Base-by-base conservation (phyloP, 805 yeast species). In the Pichia paraexigua region DNA sequence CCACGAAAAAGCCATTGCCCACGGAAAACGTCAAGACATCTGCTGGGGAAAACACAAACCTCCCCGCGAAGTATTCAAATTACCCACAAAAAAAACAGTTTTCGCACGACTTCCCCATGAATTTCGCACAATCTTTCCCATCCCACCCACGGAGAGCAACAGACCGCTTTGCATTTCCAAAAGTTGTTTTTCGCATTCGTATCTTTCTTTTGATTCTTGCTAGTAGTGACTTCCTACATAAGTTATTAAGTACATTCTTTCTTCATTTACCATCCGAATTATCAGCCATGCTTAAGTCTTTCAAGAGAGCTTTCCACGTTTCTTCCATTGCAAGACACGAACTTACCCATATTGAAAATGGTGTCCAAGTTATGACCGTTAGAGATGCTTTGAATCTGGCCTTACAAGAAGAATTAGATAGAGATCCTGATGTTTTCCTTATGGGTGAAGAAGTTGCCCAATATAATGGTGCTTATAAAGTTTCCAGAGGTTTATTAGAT, bases 401-500 rank as follows among this genome's bases (percentile, higher is more conserved):
- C 30, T 77, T 94, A 71, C 96, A 96, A 53, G 99, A 94, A 75
- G 99, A 94, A 74, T 78, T 94, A 76, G 98, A 92, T 75, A 80
- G 92, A 61, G 97, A 94, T 69, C 94, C 89, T 60, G 85, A 80
- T 60, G 98, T 94, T 44, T 94, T 89, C 77, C 71, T 94, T 62
- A 87, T 94, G 80, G 99, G 99, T 72, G 99, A 94, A 76, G 99
- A 94, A 73, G 99, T 94, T 59, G 99, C 96, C 44, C 98, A 92
- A 72, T 94, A 94, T 75, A 91, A 94, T 69, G 99, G 99, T 76
- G 99, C 99, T 54, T 94, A 94, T 77, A 94, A 94, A 77, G 85
- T 94, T 58, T 86, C 98, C 58, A 84, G 95, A 68, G 99, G 99
- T 37, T 79, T 94, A 58, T 78, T 94, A 65, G 99, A 94, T 72